Conservation (phyloP, 768 basidiomycete genomes). For the Boletus vermiculosoides region DNA sequence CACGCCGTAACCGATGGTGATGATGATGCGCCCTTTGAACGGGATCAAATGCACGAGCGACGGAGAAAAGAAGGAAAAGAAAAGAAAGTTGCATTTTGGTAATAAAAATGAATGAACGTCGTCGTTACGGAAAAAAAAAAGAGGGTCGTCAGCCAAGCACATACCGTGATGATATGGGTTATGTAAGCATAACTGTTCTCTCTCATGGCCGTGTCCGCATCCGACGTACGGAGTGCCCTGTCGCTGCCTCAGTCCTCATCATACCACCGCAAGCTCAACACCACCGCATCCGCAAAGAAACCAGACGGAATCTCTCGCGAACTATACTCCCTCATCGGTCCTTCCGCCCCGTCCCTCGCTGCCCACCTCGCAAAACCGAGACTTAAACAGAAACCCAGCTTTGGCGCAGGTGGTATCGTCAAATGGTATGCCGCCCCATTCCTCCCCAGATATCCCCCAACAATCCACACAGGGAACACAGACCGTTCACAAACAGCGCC, state of each 20-base stretch:
- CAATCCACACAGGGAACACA: constrained; percentile 61
- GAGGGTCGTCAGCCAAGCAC: neutral
- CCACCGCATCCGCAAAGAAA: constrained; percentile 47
- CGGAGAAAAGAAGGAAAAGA: neutral
- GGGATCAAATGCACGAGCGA: neutral
- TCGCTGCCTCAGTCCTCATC: constrained; percentile 45
- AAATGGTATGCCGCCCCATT: constrained; percentile 58
- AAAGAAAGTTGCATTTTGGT: neutral
- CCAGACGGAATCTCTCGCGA: constrained; percentile 92
- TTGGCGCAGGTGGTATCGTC: constrained; percentile 57
- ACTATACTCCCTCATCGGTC: constrained; percentile 92
- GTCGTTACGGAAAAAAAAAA: neutral
- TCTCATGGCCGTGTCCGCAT: constrained; percentile 65
- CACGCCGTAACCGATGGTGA: neutral
- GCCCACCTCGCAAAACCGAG: constrained; percentile 78
- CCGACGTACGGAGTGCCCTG: constrained; percentile 84
- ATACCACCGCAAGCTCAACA: constrained; percentile 44
- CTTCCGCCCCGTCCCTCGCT: constrained; percentile 82
- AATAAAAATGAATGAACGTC: neutral
- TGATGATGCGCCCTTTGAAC: neutral
- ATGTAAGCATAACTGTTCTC: neutral
- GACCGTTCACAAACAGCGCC: constrained; percentile 69
- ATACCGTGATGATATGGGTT: neutral
- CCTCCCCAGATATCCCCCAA: neutral
- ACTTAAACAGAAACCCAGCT: constrained; percentile 82